These are phyloP conservation scores for Galerina marginata DNA, from an alignment of 768 basidiomycete species.

Conservation along the genomic window DNA sequence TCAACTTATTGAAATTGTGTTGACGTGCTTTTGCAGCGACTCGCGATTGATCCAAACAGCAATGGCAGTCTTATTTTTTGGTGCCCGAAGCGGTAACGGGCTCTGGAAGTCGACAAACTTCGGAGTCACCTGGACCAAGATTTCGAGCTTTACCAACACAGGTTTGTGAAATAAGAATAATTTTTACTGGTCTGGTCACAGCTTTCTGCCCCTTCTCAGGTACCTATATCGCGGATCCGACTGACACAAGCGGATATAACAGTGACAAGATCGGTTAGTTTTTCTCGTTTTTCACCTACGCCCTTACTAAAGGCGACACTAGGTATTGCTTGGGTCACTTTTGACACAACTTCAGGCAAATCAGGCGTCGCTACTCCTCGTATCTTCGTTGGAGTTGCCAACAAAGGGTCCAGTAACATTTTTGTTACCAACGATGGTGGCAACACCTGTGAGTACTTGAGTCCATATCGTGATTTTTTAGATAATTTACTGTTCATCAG, in stretches of 20 bases:
- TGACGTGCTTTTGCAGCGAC: constrained; percentile 42
- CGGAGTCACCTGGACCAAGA: constrained; percentile 62
- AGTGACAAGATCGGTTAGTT: constrained; percentile 41
- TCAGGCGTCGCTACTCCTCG: constrained; percentile 59
- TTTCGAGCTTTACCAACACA: constrained; percentile 61
- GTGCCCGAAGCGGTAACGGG: constrained; percentile 67
- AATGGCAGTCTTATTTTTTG: constrained; percentile 68
- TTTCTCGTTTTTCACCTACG: not conserved
- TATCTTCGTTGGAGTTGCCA: constrained; percentile 74
- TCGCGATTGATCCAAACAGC: constrained; percentile 66
- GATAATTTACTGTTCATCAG: constrained; percentile 30
- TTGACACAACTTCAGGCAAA: constrained; percentile 62
- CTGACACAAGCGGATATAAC: constrained; percentile 53
- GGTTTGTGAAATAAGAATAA: constrained; percentile 39
- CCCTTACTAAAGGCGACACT: not conserved
- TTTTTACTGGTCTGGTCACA: not conserved
- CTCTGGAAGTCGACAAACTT: constrained; percentile 70
- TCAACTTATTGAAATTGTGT: not conserved
- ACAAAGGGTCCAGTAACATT: constrained; percentile 55
- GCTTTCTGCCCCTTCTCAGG: constrained; percentile 35
- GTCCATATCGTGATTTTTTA: not conserved
- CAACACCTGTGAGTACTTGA: constrained; percentile 49
- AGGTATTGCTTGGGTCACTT: constrained; percentile 68
- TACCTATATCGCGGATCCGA: constrained; percentile 56
- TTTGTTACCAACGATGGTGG: constrained; percentile 64